Conservation (phyloP, 495 filamentous ascomycete species). For the Daldinia caldariorum region DNA sequence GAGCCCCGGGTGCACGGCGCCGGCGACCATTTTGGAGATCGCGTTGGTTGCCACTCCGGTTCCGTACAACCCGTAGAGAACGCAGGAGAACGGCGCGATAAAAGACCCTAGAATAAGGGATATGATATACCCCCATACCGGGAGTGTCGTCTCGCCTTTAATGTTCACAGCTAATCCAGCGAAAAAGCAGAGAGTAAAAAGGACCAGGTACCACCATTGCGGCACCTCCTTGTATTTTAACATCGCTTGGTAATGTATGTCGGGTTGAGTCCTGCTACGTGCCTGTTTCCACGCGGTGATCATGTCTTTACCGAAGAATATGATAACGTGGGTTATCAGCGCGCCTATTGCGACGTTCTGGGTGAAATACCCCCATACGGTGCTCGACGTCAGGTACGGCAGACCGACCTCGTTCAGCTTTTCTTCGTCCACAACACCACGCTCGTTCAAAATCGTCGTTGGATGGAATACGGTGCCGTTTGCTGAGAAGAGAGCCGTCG, state of each 20-base stretch:
- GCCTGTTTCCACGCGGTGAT: conserved; percentile 29
- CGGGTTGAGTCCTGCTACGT: conserved; percentile 28
- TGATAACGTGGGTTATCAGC: conserved; percentile 25
- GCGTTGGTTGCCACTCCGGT: conserved; percentile 46
- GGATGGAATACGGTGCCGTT: conserved; percentile 29
- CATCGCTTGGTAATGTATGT: conserved; percentile 31
- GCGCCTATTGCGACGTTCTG: conserved; percentile 29
- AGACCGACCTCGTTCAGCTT: conserved; percentile 25
- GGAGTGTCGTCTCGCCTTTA: conserved; percentile 60
- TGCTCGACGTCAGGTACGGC: conserved; percentile 27
- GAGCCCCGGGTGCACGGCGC: conserved; percentile 46
- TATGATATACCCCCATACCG: conserved; percentile 66
- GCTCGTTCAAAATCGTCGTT: conserved; percentile 24
- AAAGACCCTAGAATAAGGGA: conserved; percentile 46
- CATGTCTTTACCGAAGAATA: conserved; percentile 38
- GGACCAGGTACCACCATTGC: conserved; percentile 63
- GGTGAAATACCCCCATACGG: conserved; percentile 33
- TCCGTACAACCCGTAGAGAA: conserved; percentile 41
- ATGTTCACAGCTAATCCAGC: conserved; percentile 60
- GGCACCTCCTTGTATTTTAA: conserved; percentile 51
- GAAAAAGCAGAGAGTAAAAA: conserved; percentile 59
- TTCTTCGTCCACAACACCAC: conserved; percentile 18
- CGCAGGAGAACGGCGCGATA: conserved; percentile 48
- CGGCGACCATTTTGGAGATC: conserved; percentile 51
- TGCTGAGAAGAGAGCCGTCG: conserved; percentile 32